Conservation (phyloP, 345 rosid species). For the Theobroma cacao region DNA sequence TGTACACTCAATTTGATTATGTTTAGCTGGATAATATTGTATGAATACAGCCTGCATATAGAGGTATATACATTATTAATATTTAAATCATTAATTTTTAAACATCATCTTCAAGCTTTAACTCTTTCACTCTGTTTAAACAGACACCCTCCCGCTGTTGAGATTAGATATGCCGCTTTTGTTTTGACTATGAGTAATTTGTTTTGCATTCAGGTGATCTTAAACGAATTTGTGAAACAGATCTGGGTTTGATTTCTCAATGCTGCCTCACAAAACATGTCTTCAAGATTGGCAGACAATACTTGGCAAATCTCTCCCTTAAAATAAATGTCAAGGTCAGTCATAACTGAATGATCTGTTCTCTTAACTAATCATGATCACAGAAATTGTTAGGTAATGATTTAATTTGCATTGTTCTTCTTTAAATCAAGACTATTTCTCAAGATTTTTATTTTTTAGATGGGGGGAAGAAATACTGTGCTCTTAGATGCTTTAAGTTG, state of each 20-base stretch:
- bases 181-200: conserved; percentile 1
- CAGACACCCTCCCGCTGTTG: neutral
- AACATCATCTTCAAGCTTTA: neutral
- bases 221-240: conserved; percentile 48
- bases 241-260: conserved; percentile 42
- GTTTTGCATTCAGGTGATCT: conserved; percentile 35
- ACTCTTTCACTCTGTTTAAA: neutral
- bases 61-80: neutral
- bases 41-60: neutral
- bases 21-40: neutral
- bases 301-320: conserved; percentile 40
- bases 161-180: neutral
- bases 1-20: neutral
- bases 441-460: conserved; percentile 14
- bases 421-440: no score
- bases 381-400: neutral
- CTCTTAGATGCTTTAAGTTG: conserved; percentile 43
- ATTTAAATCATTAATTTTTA: neutral
- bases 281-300: conserved; percentile 36
- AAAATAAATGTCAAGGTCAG: conserved; percentile 48
- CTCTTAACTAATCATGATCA: neutral
- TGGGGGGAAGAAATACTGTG: conserved; percentile 52
- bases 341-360: neutral
- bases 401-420: neutral
- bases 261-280: conserved; percentile 46